Evolutionary conservation across 2,329 filamentous ascomycete genomes (phyloP).

Genomic region (Calonectria crousiana): DNA sequence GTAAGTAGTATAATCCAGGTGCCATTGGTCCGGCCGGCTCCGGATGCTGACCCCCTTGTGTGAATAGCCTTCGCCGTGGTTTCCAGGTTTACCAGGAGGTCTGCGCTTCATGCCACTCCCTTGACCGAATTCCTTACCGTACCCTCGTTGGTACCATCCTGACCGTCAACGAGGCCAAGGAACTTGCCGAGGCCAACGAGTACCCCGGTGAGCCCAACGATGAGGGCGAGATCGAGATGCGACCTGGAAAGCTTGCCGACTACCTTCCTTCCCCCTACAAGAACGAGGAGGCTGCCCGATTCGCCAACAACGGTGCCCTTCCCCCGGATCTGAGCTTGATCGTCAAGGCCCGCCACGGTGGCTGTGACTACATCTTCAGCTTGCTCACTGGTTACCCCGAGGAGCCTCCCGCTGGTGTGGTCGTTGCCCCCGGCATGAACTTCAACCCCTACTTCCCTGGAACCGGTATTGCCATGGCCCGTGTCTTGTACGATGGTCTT

Average conservation of each 20-base stretch:
- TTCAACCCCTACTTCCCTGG: constrained; percentile 99
- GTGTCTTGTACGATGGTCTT: constrained; percentile 96
- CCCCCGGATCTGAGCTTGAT: constrained; percentile 98
- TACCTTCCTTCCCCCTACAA: constrained; percentile 96
- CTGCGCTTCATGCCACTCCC: constrained; percentile 97
- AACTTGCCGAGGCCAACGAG: constrained; percentile 96
- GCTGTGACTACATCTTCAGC: constrained; percentile 98
- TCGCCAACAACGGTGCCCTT: constrained; percentile 97
- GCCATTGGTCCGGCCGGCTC: constrained; percentile 14
- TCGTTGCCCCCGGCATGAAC: constrained; percentile 90
- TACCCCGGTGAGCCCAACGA: constrained; percentile 99
- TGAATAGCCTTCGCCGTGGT: constrained; percentile 88
- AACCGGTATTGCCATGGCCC: constrained; percentile 98
- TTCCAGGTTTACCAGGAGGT: constrained; percentile 99
- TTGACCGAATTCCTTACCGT: constrained; percentile 94
- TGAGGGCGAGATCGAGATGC: constrained; percentile 97
- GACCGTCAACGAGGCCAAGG: constrained; percentile 99
- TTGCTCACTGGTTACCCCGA: constrained; percentile 98
- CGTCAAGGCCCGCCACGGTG: constrained; percentile 96
- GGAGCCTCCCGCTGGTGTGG: constrained; percentile 90
- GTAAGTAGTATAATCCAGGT: constrained; percentile 72
- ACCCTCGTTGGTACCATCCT: constrained; percentile 89
- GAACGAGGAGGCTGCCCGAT: constrained; percentile 98
- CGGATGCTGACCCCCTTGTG: constrained; percentile 31
- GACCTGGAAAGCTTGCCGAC: constrained; percentile 97